Evolutionary conservation across 1,284 basidiomycete genomes (phyloP).

Genomic region (Mycena citricolor): DNA sequence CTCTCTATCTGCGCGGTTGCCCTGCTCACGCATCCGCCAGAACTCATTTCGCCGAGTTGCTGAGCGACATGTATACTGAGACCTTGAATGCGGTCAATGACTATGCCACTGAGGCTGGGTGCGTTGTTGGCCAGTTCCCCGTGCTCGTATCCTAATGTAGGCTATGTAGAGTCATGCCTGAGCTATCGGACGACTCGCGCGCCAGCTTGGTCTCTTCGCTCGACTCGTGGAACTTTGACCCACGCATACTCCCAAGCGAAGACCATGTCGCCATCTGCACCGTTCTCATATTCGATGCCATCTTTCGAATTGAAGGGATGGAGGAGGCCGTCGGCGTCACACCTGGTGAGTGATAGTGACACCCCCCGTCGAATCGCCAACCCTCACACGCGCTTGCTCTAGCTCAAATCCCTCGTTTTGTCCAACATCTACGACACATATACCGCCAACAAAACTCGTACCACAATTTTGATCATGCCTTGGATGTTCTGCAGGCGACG

Average conservation of each 20-base stretch:
- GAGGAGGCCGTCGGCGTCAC: slow-evolving; percentile 62
- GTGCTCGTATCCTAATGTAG: slow-evolving; percentile 1
- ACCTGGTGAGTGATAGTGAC: slow-evolving; percentile 52
- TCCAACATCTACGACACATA: slow-evolving; percentile 80
- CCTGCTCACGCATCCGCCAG: slow-evolving; percentile 16
- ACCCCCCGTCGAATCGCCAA: slow-evolving; percentile 16
- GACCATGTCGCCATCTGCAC: slow-evolving; percentile 82
- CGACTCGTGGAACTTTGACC: slow-evolving; percentile 85
- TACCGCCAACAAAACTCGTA: slow-evolving; percentile 91
- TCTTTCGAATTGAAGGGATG: slow-evolving; percentile 77
- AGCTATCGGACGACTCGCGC: slow-evolving; percentile 41
- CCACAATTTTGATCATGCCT: slow-evolving; percentile 93
- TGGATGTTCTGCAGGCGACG: slow-evolving; percentile 91
- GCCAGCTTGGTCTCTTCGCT: slow-evolving; percentile 62
- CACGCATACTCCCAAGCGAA: slow-evolving; percentile 68
- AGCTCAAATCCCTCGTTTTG: slow-evolving; percentile 74
- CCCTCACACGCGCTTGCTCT: slow-evolving; percentile 19
- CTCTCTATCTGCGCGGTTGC: slow-evolving; percentile 10
- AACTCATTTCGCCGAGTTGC: slow-evolving; percentile 63
- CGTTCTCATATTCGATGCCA: slow-evolving; percentile 72
- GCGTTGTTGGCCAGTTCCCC: slow-evolving; percentile 25
- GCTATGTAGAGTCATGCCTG: slow-evolving; percentile 31
- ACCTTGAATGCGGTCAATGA: slow-evolving; percentile 72
- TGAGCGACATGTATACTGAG: slow-evolving; percentile 81
- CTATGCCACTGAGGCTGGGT: slow-evolving; percentile 49